phyloP scores from a whole-genome alignment of 2,329 filamentous ascomycete genomes.

The Aspergillus novofumigatus region DNA sequence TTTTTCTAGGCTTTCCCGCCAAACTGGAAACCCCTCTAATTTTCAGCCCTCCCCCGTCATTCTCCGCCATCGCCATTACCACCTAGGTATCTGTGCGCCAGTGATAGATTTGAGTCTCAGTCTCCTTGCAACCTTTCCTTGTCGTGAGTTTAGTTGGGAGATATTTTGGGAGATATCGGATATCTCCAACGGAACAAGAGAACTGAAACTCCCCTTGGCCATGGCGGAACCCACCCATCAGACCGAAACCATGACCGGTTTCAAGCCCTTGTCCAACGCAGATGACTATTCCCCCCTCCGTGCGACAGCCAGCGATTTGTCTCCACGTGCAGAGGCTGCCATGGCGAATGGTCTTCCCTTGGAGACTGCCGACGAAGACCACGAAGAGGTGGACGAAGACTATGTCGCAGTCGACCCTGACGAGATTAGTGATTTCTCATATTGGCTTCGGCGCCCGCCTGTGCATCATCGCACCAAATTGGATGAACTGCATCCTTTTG shows the following conservation, averaged over 20 bases:
- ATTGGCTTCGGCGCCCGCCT: conserved; percentile 39
- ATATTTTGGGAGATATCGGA: not conserved
- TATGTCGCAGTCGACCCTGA: conserved; percentile 41
- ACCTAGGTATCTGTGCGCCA: not conserved
- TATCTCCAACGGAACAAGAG: not conserved
- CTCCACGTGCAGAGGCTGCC: conserved; percentile 24
- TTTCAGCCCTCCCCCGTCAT: not conserved
- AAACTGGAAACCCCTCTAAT: not conserved
- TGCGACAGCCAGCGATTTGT: conserved; percentile 24
- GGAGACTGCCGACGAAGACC: conserved; percentile 24
- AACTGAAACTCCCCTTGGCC: not conserved
- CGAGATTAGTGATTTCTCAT: conserved; percentile 37
- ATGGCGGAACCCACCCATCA: conserved; percentile 13
- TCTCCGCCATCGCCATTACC: not conserved
- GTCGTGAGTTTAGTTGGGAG: not conserved
- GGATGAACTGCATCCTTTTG: conserved; percentile 66
- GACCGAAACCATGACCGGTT: conserved; percentile 26
- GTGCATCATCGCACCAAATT: conserved; percentile 34
- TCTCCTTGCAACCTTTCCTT: not conserved
- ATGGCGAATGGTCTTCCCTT: conserved; percentile 29
- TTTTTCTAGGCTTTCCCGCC: not conserved
- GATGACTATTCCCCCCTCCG: conserved; percentile 25
- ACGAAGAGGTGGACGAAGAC: conserved; percentile 36
- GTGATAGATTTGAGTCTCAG: not conserved
- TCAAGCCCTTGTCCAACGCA: conserved; percentile 30